These are phyloP conservation scores for Colletotrichum gloeosporioides DNA, from an alignment of 2,329 filamentous ascomycete species.

Conservation along the genomic window DNA sequence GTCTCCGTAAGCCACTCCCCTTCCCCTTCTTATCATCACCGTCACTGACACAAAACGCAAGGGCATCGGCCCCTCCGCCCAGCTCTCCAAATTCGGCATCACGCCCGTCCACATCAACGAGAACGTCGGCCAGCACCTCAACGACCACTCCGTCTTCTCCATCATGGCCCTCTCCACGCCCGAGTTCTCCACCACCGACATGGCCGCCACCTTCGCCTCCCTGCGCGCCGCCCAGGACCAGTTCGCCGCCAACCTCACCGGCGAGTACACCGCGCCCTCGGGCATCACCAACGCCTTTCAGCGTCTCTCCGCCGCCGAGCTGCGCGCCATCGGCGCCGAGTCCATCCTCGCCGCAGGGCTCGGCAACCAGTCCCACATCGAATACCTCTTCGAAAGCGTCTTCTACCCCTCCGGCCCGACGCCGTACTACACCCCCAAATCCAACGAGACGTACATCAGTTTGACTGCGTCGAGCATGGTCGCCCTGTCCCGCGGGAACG, in stretches of 20 bases:
- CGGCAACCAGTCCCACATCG: conserved; percentile 29
- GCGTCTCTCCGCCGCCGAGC: conserved; percentile 23
- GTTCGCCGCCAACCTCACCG: conserved; percentile 26
- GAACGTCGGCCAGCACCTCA: conserved; percentile 29
- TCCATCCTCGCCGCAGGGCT: conserved; percentile 24
- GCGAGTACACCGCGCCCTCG: conserved; percentile 27
- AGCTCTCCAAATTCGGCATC: conserved; percentile 26
- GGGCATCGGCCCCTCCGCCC: conserved; percentile 24
- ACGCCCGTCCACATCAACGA: conserved; percentile 27
- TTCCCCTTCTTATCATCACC: neutral
- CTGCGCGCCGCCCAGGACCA: conserved; percentile 26
- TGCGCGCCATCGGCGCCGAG: conserved; percentile 25
- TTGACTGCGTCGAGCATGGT: conserved; percentile 29
- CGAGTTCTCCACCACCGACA: conserved; percentile 28
- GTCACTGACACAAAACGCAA: neutral
- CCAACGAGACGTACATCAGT: conserved; percentile 30
- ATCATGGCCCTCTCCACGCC: conserved; percentile 29
- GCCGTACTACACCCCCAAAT: conserved; percentile 27
- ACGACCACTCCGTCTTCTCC: conserved; percentile 32
- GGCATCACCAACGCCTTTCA: conserved; percentile 30
- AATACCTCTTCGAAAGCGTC: conserved; percentile 31
- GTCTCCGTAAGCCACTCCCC: conserved; percentile 11
- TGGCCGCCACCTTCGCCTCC: conserved; percentile 22
- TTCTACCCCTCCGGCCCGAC: conserved; percentile 32
- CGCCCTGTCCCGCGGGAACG: conserved; percentile 26